Evolutionary conservation across 805 yeast species (phyloP), one percentile per base, ranked within the genome.

Genomic region (Starmerella davenportii): DNA sequence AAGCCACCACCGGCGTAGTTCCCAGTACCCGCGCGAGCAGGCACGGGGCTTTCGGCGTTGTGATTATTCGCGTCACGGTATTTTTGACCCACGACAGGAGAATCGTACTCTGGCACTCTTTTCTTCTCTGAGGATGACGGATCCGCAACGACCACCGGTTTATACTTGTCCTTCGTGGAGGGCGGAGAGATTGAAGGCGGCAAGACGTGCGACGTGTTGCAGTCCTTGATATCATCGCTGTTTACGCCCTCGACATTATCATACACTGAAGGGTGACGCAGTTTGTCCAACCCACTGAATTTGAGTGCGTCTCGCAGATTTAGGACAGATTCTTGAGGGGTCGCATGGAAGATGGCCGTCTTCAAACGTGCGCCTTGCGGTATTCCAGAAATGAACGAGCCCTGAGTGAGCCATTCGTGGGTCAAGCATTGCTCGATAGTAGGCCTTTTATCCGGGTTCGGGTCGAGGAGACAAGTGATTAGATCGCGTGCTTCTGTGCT

Each of bases 171-270:
- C 54, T 74, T 79, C 34, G 94, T 82, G 53, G 81, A 84, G 48
- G 87, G 87, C 15, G 96, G 96, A 19, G 95, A 84, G 53, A 85
- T 69, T 2, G 93, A 79, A 50, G 76, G 79, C 28, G 96, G 96
- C 49, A 85, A 64, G 43, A 85, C 68, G 3, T 80, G 37, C 18
- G 30, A 14, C 25, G 30, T 37, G 11, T 59, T 48, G 20, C 43
- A 52, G 45, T 56, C 55, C 32, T 38, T 37, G 29, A 42, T 48
- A 38, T 50, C 59, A 24, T 70, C 68, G 8, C 66, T 63, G 45
- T 69, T 63, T 25, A 46, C 57, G 17, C 45, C 46, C 34, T 43
- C 46, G 19, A 50, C 46, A 24, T n/a, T 21, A 15, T 32, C 25
- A 7, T 7, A 21, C 7, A 11, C 25, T 5, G 5, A 8, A 21